Conservation (phyloP, 2,329 filamentous ascomycete species). For the Alternaria brassicicola region DNA sequence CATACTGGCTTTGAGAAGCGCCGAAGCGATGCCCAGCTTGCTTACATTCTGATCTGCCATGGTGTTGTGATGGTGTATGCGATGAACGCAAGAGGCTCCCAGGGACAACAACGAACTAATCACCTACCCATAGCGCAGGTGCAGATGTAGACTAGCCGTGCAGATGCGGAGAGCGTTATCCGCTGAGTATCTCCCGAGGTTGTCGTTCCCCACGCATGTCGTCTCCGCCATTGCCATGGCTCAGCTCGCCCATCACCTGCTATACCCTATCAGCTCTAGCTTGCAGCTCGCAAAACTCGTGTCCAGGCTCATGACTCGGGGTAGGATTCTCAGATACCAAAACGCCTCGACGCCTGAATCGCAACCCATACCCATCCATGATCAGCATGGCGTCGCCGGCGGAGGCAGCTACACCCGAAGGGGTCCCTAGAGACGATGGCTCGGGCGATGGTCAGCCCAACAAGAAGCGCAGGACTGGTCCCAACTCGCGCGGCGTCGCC, state of each 20-base stretch:
- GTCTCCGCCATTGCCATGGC: constrained; percentile 5
- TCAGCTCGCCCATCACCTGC: not conserved
- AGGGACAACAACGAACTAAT: not conserved
- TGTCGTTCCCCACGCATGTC: not conserved
- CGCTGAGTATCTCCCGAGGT: constrained; percentile 1
- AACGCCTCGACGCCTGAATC: too few relatives aligned
- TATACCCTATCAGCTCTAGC: not conserved
- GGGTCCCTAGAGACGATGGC: constrained; percentile 21
- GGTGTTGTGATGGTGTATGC: constrained; percentile 6
- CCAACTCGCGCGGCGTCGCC: constrained; percentile 74
- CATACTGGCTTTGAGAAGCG: constrained; percentile 39
- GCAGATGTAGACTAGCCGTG: not conserved
- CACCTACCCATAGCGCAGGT: not conserved
- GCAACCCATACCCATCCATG: constrained; percentile 14
- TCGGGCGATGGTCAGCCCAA: constrained; percentile 24
- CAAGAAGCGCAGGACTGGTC: constrained; percentile 47
- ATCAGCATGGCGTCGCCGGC: constrained; percentile 31
- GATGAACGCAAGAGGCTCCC: not conserved
- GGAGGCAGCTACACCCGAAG: constrained; percentile 29
- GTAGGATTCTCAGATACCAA: too few relatives aligned
- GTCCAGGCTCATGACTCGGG: constrained; percentile 20
- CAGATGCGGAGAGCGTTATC: constrained; percentile 1
- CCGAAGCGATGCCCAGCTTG: constrained; percentile 44
- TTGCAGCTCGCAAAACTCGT: not conserved
- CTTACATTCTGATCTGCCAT: constrained; percentile 38